Evolutionary conservation across 2,329 filamentous ascomycete species (phyloP), one percentile per base, ranked within the genome.

Genomic region (Arthrobotrys megalospora): DNA sequence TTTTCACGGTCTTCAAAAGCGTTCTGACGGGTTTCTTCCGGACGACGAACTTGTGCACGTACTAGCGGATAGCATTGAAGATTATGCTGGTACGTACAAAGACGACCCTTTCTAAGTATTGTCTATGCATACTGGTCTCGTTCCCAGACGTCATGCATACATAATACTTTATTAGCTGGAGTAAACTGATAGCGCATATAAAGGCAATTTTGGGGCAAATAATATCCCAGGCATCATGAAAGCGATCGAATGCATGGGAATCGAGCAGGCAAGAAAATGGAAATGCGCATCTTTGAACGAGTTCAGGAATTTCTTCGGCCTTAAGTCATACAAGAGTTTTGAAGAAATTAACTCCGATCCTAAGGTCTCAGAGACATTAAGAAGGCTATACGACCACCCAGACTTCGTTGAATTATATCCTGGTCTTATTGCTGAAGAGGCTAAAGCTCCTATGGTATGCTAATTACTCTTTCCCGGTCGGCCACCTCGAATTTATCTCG

Each of bases 321-420:
- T 97, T 5, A 92, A 92, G 84, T 88, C 89, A 0, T 91, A 96
- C 82, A 89, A 90, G 21, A 91, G 87, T 0, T 96, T 96, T 77
- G 92, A 94, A 83, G 92, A 94, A 63, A 94, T 96, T 85, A 96
- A 94, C 83, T 90, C 91, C 0, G 91, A 96, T 80, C 91, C 91
- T 0, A 88, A 89, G 12, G 88, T 95, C 14, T 89, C 92, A 1
- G 87, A 91, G 58, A 86, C 89, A 28, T 87, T 94, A 3, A 86
- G 88, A 14, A 86, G 90, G 70, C 86, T 96, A 10, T 94, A 94
- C 83, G 91, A 92, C 77, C 91, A 93, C 82, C 92, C 92, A 0
- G 93, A 95, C 82, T 90, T 90, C 80, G 92, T 95, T 12, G 93
- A 96, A 84, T 86, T 95, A 60, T 96, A 95, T 82, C 91, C 93